Base-by-base conservation (phyloP, 1,284 basidiomycete species). In the Cerioporus squamosus region DNA sequence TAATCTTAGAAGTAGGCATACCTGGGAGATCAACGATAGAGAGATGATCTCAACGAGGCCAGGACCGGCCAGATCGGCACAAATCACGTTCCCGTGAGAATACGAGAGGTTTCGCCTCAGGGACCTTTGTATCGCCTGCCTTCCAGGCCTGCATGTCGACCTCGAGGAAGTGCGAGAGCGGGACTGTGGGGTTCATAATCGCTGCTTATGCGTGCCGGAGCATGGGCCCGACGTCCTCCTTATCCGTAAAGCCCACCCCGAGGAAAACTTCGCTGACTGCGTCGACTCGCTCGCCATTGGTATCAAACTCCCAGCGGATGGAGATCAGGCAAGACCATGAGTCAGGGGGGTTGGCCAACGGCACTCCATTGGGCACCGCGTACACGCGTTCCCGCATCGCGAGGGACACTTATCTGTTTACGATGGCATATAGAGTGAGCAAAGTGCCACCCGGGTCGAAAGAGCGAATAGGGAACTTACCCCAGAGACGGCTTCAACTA, bases 401-500 rank as follows among this genome's bases (percentile, higher is more conserved):
- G 53, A 9, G 67, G 67, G 5, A 66, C 68, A 24, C 55, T 69
- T 44, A 71, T 68, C 63, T 40, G 39, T 10, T 5, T 5, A 29
- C 10, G 10, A 29, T 29, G 29, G 10, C n/a, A 29, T 29, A 29
- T 29, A n/a, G n/a, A n/a, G n/a, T n/a, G n/a, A n/a, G n/a, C n/a
- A n/a, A n/a, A n/a, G n/a, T n/a, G n/a, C n/a, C n/a, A n/a, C n/a
- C n/a, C n/a, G n/a, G n/a, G n/a, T 10, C 10, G 29, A 10, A 29
- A 5, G 29, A 29, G 29, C 29, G 29, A 29, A 29, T n/a, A n/a
- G n/a, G n/a, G n/a, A n/a, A 24, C 78, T 51, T 66, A 87, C 85
- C 3, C 82, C 83, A 15, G 80, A 84, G 0, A 87, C 81, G 0
- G 82, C 84, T 59, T 87, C 85, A 0, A 87, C 81, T 1, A 60